Base-by-base conservation (phyloP, 768 basidiomycete genomes). In the Collybia mongolica region DNA sequence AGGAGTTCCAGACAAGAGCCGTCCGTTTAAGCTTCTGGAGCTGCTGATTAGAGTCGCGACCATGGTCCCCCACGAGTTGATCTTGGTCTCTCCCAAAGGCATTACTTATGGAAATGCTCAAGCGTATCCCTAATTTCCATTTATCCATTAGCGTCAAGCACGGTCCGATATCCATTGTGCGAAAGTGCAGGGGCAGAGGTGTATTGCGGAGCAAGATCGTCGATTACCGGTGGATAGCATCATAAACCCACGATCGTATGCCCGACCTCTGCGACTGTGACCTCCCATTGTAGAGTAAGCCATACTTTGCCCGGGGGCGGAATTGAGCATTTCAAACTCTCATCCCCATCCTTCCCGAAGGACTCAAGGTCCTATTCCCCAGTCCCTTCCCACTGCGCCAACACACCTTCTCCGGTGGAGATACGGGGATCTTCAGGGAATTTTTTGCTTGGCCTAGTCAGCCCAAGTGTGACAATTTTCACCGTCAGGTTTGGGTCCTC, bases 401-500 rank as follows among this genome's bases (percentile, higher is more conserved):
- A 44, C 0, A 71, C 60, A 5, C 62, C 64, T 0, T 59, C 54
- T 11, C 53, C 45, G 7, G 66, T 61, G n/a, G 55, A 58, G 38
- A 66, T 6, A 52, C 43, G 9, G 55, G 49, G 32, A 12, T 9
- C 32, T 32, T 32, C 9, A 12, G 11, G 5, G 35, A 5, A 8
- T 22, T n/a, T n/a, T 5, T 26, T 3, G 23, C 26, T 23, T 24
- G 45, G 45, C 22, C 22, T 38, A 24, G 17, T 18, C 6, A 46
- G 20, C 6, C 24, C 19, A 18, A 67, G 71, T 28, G 63, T 71
- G 2, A 73, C 60, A 9, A 75, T 57, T 60, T 76, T 79, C 23
- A 77, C 72, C 32, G 65, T 67, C 40, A 77, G 68, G 35, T 68
- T 68, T 1, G 71, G 55, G 35, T 62, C 61, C 51, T 74, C 66